phyloP scores from a whole-genome alignment of 306 rosid genomes.

The Vachellia collinsii region DNA sequence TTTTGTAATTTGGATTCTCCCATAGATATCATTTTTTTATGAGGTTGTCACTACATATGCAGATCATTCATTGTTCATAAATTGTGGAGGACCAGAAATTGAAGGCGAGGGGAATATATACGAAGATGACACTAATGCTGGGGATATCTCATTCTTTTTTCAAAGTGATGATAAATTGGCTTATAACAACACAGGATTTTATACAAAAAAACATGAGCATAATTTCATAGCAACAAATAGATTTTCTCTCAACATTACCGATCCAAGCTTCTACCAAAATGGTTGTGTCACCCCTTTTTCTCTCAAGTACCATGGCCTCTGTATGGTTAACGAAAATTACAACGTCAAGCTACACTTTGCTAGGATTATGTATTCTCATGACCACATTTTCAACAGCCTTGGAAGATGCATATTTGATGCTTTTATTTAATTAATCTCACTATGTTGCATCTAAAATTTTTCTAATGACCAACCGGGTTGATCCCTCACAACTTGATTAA shows the following conservation, averaged over 20 bases:
- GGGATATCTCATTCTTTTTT: slow-evolving; percentile 43
- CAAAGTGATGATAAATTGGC: slow-evolving; percentile 45
- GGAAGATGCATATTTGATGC: slow-evolving; percentile 72
- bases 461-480: no score
- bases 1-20: background rate
- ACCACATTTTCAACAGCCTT: slow-evolving; percentile 44
- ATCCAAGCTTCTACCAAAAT: background rate
- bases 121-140: slow-evolving; percentile 39
- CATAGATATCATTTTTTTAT: background rate
- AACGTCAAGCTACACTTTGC: slow-evolving; percentile 77
- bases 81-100: slow-evolving; percentile 48
- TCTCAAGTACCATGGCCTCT: slow-evolving; percentile 72
- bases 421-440: slow-evolving; percentile 64
- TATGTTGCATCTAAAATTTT: no score
- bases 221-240: background rate
- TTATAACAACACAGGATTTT: slow-evolving; percentile 61
- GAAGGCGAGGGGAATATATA: slow-evolving; percentile 44
- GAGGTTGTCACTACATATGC: background rate
- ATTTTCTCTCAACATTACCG: background rate
- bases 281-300: slow-evolving; percentile 21
- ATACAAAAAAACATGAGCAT: background rate
- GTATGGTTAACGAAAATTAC: slow-evolving; percentile 65
- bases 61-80: slow-evolving; percentile 45
- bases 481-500: no score
- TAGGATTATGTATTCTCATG: slow-evolving; percentile 57